Base-by-base conservation (phyloP, 2,329 filamentous ascomycete species). In the Sporothrix brunneoviolacea region DNA sequence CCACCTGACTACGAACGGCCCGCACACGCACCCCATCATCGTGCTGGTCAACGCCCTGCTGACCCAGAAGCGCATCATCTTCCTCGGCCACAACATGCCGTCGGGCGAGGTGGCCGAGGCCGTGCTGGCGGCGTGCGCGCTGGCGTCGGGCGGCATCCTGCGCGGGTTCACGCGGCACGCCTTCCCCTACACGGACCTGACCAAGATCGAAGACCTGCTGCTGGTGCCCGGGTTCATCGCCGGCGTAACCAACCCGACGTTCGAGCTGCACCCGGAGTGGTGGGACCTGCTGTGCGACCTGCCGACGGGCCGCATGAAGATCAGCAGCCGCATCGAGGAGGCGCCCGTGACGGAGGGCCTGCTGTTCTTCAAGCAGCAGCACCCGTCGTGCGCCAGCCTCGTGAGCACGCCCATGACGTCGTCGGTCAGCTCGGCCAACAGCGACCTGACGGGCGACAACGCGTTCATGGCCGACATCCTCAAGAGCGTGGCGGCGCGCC, bases 221-320 rank as follows among this genome's bases (percentile, higher is more conserved):
- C 91, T 94, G 61, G 93, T 98, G 0, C 91, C 93, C 7, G 93
- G 93, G 2, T 98, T 98, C 68, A 95, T 98, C 60, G 93, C 93
- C 3, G 93, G 93, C 51, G 93, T 98, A 36, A 98, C 91, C 1
- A 98, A 98, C 63, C 93, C 93, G 6, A 91, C 90, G 0, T 98
- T 98, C 65, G 90, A 91, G 55, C 82, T 90, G 62, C 91, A 97
- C 62, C 88, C 87, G 0, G 91, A 96, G 64, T 98, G 93, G 93
- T 98, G 93, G 93, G 93, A 98, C 67, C 70, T 98, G 9, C 76
- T 98, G 12, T 98, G 93, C 66, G 93, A 98, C 66, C 74, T 98
- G 37, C 86, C 91, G 0, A 91, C 84, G 2, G 93, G 93, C 9
- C 83, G 91, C 38, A 90, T 98, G 74, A 95, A 93, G 68, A 97